These are phyloP conservation scores for Encephalitozoon romaleae DNA, from an alignment of 371 early-diverging fungal genomes.

Conservation along the genomic window DNA sequence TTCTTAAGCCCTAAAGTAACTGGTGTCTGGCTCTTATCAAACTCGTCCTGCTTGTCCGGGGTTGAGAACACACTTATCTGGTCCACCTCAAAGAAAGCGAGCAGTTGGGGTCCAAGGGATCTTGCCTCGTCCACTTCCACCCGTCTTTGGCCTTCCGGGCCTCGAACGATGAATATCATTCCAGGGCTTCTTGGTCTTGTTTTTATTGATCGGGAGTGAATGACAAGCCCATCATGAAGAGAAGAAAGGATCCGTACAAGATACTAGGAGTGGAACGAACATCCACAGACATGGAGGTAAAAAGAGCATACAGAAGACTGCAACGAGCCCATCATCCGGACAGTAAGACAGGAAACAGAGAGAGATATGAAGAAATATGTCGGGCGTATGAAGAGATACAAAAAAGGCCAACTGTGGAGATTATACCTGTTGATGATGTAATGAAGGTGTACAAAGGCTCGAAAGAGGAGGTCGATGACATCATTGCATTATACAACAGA, in stretches of 20 bases:
- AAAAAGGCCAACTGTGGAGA: neutral
- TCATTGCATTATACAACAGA: slow-evolving; percentile 44
- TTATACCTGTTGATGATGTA: slow-evolving; percentile 39
- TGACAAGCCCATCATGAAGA: neutral
- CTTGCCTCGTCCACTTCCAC: neutral
- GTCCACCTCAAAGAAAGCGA: neutral
- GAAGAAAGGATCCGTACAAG: slow-evolving; percentile 64
- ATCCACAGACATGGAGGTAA: slow-evolving; percentile 73
- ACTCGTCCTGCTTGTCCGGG: neutral
- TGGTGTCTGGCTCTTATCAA: neutral
- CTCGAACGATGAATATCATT: slow-evolving; percentile 9
- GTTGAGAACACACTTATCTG: neutral
- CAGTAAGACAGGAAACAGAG: slow-evolving; percentile 72
- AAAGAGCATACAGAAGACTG: slow-evolving; percentile 75
- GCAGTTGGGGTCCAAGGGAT: neutral
- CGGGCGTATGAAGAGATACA: slow-evolving; percentile 44
- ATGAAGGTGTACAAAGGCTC: slow-evolving; percentile 39
- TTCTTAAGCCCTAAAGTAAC: neutral
- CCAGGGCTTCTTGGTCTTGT: neutral
- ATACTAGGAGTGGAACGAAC: slow-evolving; percentile 71
- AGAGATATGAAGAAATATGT: slow-evolving; percentile 34
- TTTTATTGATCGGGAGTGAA: neutral
- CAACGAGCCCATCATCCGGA: slow-evolving; percentile 75
- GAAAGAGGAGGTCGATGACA: slow-evolving; percentile 47
- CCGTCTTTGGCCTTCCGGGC: slow-evolving; percentile 7